Percentiles rank a stretch among this genome's conserved stretches.
phyloP scores from a whole-genome alignment of 2,329 filamentous ascomycete species.

The Monosporascus ibericus region DNA sequence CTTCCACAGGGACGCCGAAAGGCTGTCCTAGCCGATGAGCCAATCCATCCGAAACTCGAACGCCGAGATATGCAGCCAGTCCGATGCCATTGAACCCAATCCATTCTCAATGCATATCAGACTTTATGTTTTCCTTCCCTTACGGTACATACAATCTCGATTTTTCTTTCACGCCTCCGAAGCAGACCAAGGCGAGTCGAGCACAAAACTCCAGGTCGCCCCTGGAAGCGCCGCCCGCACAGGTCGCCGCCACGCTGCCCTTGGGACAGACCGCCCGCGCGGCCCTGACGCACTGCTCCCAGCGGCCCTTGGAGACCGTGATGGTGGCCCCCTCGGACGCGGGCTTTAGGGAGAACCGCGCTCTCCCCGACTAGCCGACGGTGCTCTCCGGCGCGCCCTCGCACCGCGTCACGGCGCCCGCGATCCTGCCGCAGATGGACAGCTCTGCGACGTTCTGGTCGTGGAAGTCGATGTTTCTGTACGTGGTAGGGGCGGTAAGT shows the following conservation, averaged over 20 bases:
- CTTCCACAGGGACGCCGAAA: too few relatives aligned
- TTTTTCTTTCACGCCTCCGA: neutral
- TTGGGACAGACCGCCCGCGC: constrained; percentile 45
- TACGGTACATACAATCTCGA: neutral
- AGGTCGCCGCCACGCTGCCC: constrained; percentile 40
- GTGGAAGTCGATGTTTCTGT: constrained; percentile 41
- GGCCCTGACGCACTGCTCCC: constrained; percentile 49
- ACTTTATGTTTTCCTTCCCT: neutral
- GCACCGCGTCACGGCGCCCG: constrained; percentile 39
- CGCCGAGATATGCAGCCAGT: too few relatives aligned
- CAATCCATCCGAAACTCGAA: too few relatives aligned
- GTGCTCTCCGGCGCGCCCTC: constrained; percentile 37
- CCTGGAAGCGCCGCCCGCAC: constrained; percentile 39
- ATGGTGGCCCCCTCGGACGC: constrained; percentile 39
- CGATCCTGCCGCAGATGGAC: constrained; percentile 46
- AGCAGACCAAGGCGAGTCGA: constrained; percentile 22
- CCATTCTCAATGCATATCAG: neutral
- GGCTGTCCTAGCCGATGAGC: too few relatives aligned
- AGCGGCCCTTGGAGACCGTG: constrained; percentile 45
- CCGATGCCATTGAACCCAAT: too few relatives aligned
- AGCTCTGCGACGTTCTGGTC: constrained; percentile 43
- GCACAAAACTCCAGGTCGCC: constrained; percentile 39
- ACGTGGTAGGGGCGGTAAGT: constrained; percentile 2
- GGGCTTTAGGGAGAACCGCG: constrained; percentile 40
- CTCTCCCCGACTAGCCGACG: constrained; percentile 39